Percentiles rank a stretch among this genome's conserved stretches.
Conservation (phyloP, 2,329 filamentous ascomycete species). For the Hymenoscyphus infarciens region DNA sequence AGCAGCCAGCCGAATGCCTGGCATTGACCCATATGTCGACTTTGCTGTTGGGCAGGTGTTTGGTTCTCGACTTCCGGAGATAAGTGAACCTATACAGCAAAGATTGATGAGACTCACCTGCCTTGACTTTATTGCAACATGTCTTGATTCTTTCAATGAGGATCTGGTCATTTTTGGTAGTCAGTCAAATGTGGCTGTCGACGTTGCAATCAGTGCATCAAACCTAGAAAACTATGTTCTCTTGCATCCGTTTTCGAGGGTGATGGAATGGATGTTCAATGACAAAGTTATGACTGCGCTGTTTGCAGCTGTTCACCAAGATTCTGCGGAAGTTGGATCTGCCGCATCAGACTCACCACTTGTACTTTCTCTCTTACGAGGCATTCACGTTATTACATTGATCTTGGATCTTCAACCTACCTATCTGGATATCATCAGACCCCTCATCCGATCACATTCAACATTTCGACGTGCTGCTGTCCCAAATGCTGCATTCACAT, state of each 20-base stretch:
- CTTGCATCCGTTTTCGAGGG: conserved; percentile 86
- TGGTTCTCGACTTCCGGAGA: conserved; percentile 52
- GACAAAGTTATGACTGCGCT: conserved; percentile 78
- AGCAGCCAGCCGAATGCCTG: conserved; percentile 70
- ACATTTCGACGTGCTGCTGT: conserved; percentile 58
- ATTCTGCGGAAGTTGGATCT: conserved; percentile 67
- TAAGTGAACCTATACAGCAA: conserved; percentile 64
- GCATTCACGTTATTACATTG: conserved; percentile 79
- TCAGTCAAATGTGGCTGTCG: conserved; percentile 70
- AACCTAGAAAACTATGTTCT: conserved; percentile 77
- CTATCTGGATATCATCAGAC: conserved; percentile 83
- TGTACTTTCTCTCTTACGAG: conserved; percentile 72
- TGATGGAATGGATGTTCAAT: conserved; percentile 99
- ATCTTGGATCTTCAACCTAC: conserved; percentile 86
- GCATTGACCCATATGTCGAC: conserved; percentile 90
- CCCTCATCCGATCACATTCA: conserved; percentile 66
- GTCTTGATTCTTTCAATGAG: conserved; percentile 87
- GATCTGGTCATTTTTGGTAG: conserved; percentile 84
- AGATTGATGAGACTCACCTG: conserved; percentile 75
- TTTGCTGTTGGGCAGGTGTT: conserved; percentile 81
- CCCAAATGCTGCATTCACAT: conserved; percentile 73
- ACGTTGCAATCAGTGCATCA: conserved; percentile 68
- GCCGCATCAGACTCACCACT: conserved; percentile 75
- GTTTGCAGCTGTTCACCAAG: conserved; percentile 75
- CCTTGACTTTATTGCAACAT: conserved; percentile 76